Conservation (phyloP, 2,329 filamentous ascomycete species). For the Orbilia quercus region DNA sequence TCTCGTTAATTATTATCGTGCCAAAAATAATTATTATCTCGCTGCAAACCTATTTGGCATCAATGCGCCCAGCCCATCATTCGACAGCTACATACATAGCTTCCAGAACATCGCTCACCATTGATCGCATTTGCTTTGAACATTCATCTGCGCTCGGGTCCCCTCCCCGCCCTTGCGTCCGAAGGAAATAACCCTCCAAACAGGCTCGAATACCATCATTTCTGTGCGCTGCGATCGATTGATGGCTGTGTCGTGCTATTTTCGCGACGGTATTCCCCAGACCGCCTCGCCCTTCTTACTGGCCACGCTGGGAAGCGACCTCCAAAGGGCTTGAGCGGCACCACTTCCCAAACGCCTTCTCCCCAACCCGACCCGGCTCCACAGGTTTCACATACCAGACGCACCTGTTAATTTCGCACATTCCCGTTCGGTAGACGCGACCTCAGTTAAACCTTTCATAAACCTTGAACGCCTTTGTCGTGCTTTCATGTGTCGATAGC, state of each 20-base stretch:
- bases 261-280: constrained; percentile 47
- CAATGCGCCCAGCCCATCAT: constrained; percentile 11
- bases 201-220: constrained; percentile 13
- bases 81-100: too few species aligned
- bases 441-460: constrained; percentile 25
- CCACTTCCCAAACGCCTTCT: constrained; percentile 49
- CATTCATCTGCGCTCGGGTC: too few species aligned
- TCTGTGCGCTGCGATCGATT: not conserved
- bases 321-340: constrained; percentile 39
- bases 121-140: too few species aligned
- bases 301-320: constrained; percentile 22
- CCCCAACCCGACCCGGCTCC: constrained; percentile 33
- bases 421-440: constrained; percentile 35
- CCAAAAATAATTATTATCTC: constrained; percentile 42
- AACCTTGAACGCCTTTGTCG: constrained; percentile 16
- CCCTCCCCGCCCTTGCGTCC: constrained; percentile 31
- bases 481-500: constrained; percentile 17
- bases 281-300: constrained; percentile 44
- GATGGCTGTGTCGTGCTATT: not conserved
- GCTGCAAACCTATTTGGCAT: constrained; percentile 23
- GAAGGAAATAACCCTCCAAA: constrained; percentile 15
- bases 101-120: constrained; percentile 6
- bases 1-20: constrained; percentile 20
- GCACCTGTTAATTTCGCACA: constrained; percentile 40
- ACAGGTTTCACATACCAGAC: constrained; percentile 46